Conservation (phyloP, 345 rosid species). For the Pelargonium nanum region DNA sequence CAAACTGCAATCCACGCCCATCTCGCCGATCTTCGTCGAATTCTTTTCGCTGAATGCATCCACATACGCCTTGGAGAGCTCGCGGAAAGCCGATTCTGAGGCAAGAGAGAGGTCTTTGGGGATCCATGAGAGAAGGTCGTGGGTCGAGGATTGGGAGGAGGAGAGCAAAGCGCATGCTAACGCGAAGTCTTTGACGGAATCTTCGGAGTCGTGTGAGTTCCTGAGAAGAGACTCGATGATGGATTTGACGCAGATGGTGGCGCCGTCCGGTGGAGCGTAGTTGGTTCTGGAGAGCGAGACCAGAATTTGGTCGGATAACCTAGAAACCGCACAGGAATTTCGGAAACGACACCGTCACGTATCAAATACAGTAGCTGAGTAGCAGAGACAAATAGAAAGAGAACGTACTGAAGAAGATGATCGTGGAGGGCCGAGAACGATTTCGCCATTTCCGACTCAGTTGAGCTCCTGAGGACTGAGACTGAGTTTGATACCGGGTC, state of each 20-base stretch:
- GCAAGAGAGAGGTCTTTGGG: constrained; percentile 24
- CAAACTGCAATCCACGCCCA: constrained; percentile 12
- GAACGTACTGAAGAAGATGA: constrained; percentile 40
- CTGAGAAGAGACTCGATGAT: constrained; percentile 42
- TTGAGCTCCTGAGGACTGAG: background rate
- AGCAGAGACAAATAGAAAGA: constrained; percentile 2
- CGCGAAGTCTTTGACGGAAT: constrained; percentile 32
- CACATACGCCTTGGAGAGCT: constrained; percentile 28
- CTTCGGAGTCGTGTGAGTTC: constrained; percentile 11
- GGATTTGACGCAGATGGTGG: constrained; percentile 35
- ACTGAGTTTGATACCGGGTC: no score
- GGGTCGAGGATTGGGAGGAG: constrained; percentile 40
- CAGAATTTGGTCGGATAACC: constrained; percentile 34
- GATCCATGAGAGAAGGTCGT: constrained; percentile 66
- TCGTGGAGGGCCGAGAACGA: constrained; percentile 26
- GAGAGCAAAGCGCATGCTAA: constrained; percentile 64
- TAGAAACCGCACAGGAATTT: constrained; percentile 12
- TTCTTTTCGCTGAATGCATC: constrained; percentile 15
- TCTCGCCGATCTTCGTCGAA: constrained; percentile 18
- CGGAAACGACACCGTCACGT: background rate
- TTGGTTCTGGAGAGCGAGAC: constrained; percentile 30
- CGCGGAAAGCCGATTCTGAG: constrained; percentile 28
- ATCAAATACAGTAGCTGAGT: background rate
- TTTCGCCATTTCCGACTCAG: background rate
- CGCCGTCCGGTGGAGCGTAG: constrained; percentile 35